Percentiles rank a stretch among this genome's conserved stretches.
Conservation (phyloP, 257 asterid species). For the Knoxia roxburghii region DNA sequence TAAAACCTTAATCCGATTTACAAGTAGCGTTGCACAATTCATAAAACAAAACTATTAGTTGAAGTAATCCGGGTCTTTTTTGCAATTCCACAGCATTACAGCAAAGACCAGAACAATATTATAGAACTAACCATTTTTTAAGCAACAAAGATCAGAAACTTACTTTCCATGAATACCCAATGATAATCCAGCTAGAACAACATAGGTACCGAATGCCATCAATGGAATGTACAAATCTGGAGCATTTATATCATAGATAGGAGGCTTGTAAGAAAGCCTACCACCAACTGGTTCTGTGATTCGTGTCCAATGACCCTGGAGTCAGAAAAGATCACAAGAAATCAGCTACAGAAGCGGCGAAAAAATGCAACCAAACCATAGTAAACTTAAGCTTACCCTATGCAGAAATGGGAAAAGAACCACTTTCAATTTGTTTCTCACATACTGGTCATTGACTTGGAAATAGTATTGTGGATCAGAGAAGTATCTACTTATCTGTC, state of each 20-base stretch:
- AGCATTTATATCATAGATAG: slow-evolving; percentile 31
- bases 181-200: slow-evolving; percentile 34
- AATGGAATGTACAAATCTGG: slow-evolving; percentile 35
- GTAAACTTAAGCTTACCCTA: slow-evolving; percentile 20
- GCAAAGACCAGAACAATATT: not conserved
- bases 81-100: not conserved
- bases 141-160: slow-evolving; percentile 4
- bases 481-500: slow-evolving; percentile 27
- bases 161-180: slow-evolving; percentile 44
- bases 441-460: slow-evolving; percentile 33
- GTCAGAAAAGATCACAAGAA: not conserved
- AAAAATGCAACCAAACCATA: not conserved
- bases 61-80: no score
- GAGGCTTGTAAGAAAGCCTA: slow-evolving; percentile 33
- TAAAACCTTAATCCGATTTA: not conserved
- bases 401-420: slow-evolving; percentile 31
- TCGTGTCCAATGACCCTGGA: slow-evolving; percentile 33
- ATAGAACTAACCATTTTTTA: not conserved
- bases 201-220: slow-evolving; percentile 42
- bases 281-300: slow-evolving; percentile 34
- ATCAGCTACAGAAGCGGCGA: not conserved
- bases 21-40: not conserved
- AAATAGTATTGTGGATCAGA: slow-evolving; percentile 36
- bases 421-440: slow-evolving; percentile 33
- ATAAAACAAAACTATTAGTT: not conserved